Evolutionary conservation across 768 basidiomycete species (phyloP).

Genomic region (Trametes maxima): DNA sequence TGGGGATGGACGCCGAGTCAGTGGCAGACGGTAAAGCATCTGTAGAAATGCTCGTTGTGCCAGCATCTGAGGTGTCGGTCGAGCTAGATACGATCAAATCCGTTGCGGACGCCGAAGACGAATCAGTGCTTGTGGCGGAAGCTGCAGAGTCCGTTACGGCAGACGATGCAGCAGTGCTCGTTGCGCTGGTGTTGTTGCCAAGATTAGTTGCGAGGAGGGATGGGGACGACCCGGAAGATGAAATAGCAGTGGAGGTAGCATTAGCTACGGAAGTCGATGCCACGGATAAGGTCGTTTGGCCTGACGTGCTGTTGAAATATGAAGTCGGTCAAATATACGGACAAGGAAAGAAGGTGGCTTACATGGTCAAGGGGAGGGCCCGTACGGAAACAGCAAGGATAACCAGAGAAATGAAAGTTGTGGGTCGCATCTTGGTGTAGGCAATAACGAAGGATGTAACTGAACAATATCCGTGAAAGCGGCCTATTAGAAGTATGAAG

Average conservation of each 20-base stretch:
- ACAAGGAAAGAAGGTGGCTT: not conserved
- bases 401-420: not conserved
- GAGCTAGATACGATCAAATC: not conserved
- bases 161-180: not conserved
- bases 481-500: not conserved
- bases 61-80: not conserved
- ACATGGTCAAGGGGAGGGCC: not conserved
- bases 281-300: not conserved
- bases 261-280: not conserved
- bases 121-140: not conserved
- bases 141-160: not conserved
- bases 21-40: not conserved
- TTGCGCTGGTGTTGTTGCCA: not conserved
- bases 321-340: not conserved
- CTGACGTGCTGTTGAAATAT: not conserved
- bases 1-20: not conserved
- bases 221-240: not conserved
- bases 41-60: not conserved
- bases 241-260: not conserved
- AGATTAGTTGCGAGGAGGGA: not conserved
- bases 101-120: too few relatives aligned
- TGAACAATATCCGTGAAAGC: slow-evolving; percentile 5
- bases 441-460: not conserved
- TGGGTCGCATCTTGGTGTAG: not conserved
- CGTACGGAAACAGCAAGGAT: not conserved